Base-by-base conservation (phyloP, 163 green algal genomes). In the Prototheca wickerhamii region DNA sequence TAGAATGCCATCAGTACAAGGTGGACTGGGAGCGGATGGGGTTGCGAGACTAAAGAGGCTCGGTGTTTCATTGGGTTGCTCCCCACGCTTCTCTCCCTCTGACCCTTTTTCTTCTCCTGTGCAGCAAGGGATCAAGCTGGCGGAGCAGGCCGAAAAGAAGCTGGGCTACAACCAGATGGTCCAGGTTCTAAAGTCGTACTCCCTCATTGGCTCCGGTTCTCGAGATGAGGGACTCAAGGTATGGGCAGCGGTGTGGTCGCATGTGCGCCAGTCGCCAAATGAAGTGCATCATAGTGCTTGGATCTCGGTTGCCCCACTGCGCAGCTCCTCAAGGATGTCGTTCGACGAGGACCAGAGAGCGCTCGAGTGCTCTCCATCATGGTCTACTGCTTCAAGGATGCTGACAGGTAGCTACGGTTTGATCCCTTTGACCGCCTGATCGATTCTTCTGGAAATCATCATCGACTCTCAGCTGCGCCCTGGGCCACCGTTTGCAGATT, bases 1-100 rank as follows among this genome's bases (percentile, higher is more conserved):
- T 54, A 6, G 46, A 54, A 6, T 54, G 46, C 18, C 46, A 54
- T 28, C 46, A 54, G 18, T 54, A 54, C 46, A 54, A 54, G 46
- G 46, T 18, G 26, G n/a, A n/a, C n/a, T n/a, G n/a, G n/a, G n/a
- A n/a, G n/a, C n/a, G 10, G 46, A 15, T 49, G 40, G 40, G 40
- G 40, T 49, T 10, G 12, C 40, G 12, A 49, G 40, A 10, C 10
- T 49, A 15, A 10, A 49, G 40, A 15, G 40, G n/a, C n/a, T n/a
- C n/a, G n/a, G n/a, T n/a, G n/a, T n/a, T n/a, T n/a, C n/a, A n/a
- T n/a, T n/a, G n/a, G n/a, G n/a, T n/a, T n/a, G n/a, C n/a, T n/a
- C n/a, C n/a, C n/a, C n/a, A n/a, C n/a, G n/a, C n/a, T n/a, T n/a
- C n/a, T n/a, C n/a, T n/a, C n/a, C n/a, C n/a, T n/a, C n/a, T n/a